Evolutionary conservation across 169 alveolate species (phyloP).

Genomic region (Toxoplasma gondii): DNA sequence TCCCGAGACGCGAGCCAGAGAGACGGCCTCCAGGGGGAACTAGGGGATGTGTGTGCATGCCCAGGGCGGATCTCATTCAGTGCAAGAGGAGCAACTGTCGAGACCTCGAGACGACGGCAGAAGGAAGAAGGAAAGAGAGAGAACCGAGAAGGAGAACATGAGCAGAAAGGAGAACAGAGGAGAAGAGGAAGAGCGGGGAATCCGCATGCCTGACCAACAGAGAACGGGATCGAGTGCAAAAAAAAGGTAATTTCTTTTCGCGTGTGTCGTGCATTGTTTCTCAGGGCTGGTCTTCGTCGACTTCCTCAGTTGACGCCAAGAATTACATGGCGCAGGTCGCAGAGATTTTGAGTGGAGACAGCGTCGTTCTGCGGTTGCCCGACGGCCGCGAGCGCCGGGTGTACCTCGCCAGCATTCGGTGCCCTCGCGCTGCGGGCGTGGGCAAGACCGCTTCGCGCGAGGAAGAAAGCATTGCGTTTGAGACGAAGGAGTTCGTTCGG

Average conservation of each 20-base stretch:
- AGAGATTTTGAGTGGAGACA: slow-evolving; percentile 53
- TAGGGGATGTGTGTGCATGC: too few species aligned
- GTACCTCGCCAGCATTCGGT: slow-evolving; percentile 49
- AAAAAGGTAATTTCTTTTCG: too few species aligned
- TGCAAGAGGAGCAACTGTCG: too few species aligned
- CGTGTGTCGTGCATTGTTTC: not conserved
- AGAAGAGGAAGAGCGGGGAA: too few species aligned
- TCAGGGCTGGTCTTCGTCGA: slow-evolving; percentile 24
- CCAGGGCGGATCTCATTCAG: too few species aligned
- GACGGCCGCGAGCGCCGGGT: slow-evolving; percentile 48
- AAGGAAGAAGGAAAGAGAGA: too few species aligned
- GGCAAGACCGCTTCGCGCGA: not conserved
- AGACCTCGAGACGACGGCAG: too few species aligned
- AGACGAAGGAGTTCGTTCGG: slow-evolving; percentile 65
- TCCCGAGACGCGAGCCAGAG: too few species aligned
- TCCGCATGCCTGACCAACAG: too few species aligned
- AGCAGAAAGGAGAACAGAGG: not conserved
- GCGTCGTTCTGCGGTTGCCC: slow-evolving; percentile 42
- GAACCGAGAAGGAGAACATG: not conserved
- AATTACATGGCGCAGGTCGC: slow-evolving; percentile 43
- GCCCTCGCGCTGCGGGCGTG: slow-evolving; percentile 37
- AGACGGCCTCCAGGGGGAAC: too few species aligned
- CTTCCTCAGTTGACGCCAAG: not conserved
- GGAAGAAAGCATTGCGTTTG: slow-evolving; percentile 51
- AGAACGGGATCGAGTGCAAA: too few species aligned